Conservation (phyloP, 352 stramenopile species). For the Pythium phragmiticola region DNA sequence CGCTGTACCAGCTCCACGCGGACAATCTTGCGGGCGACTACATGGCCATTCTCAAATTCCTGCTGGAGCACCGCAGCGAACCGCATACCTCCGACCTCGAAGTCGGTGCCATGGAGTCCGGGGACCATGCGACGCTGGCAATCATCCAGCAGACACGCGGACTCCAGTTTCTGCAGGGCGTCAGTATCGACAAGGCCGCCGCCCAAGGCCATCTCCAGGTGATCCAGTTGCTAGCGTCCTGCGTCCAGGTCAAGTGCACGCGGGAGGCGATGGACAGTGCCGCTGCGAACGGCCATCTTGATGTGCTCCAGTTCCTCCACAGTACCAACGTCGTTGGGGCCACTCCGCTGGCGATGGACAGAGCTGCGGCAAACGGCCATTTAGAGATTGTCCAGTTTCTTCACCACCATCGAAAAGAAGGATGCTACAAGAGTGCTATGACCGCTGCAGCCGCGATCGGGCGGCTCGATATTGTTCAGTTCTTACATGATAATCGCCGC, state of each 20-base stretch:
- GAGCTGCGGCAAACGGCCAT: neutral
- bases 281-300: neutral
- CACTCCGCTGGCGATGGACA: neutral
- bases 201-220: neutral
- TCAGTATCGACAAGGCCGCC: neutral
- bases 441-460: neutral
- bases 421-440: neutral
- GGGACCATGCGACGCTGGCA: neutral
- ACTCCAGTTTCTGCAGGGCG: neutral
- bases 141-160: neutral
- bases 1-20: neutral
- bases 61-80: neutral
- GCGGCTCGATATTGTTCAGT: neutral
- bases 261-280: neutral
- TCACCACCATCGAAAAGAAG: neutral
- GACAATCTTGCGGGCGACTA: neutral
- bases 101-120: neutral
- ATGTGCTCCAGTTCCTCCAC: neutral
- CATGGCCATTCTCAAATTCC: neutral
- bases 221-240: neutral
- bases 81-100: neutral
- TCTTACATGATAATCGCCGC: neutral
- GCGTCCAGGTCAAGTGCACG: neutral
- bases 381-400: conserved; percentile 4
- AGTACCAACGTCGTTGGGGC: neutral